A percentile compares a stretch with the other conserved stretches of the same genome.
Conservation (phyloP, 768 basidiomycete species). For the Termitomyces sp. region DNA sequence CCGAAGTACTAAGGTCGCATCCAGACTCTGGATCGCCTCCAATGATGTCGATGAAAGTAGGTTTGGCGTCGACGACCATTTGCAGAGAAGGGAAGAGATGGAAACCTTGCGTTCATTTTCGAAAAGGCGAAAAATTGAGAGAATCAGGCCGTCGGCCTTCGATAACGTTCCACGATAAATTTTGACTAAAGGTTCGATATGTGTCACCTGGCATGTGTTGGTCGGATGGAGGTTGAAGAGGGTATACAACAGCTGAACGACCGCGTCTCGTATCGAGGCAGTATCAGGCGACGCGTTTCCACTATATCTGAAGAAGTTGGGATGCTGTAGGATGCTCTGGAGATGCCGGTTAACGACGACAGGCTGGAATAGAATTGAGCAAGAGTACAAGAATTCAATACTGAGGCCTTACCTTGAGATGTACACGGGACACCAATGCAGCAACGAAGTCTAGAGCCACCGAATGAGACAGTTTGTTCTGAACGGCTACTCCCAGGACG, state of each 20-base stretch:
- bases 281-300: slow-evolving; percentile 17
- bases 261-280: slow-evolving; percentile 32
- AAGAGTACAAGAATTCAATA: not conserved
- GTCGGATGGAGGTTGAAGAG: slow-evolving; percentile 75
- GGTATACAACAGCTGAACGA: slow-evolving; percentile 52
- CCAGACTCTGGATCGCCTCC: slow-evolving; percentile 67
- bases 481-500: slow-evolving; percentile 57
- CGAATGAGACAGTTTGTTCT: slow-evolving; percentile 46
- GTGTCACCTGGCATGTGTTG: slow-evolving; percentile 82
- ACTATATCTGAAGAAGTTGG: slow-evolving; percentile 51
- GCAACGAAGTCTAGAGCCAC: slow-evolving; percentile 39
- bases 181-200: slow-evolving; percentile 70
- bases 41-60: slow-evolving; percentile 41
- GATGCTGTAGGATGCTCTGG: slow-evolving; percentile 71
- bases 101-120: slow-evolving; percentile 67
- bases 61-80: slow-evolving; percentile 56
- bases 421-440: slow-evolving; percentile 31
- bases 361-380: slow-evolving; percentile 40
- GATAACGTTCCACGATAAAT: slow-evolving; percentile 77
- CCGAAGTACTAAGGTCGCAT: slow-evolving; percentile 61
- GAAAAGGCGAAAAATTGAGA: slow-evolving; percentile 77
- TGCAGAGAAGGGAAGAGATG: slow-evolving; percentile 51
- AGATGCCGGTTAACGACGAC: slow-evolving; percentile 68
- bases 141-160: slow-evolving; percentile 54
- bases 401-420: slow-evolving; percentile 54